Percentiles rank a stretch among this genome's conserved stretches.
Evolutionary conservation across 306 rosid genomes (phyloP).

Genomic region (Pachyrhizus erosus): DNA sequence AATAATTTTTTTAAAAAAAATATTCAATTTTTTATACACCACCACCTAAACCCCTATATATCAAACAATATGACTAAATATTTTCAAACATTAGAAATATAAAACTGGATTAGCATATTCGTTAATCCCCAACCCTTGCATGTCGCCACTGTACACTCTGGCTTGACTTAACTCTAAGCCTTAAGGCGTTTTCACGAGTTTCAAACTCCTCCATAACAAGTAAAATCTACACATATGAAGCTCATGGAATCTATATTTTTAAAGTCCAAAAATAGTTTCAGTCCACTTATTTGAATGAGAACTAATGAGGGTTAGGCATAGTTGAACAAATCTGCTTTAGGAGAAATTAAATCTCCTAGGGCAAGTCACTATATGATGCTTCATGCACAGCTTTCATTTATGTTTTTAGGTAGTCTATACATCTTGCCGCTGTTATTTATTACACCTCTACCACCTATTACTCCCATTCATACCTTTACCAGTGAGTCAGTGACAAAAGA

Average conservation of each 20-base stretch:
- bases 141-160: too few relatives aligned
- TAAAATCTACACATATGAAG: not conserved
- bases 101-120: too few relatives aligned
- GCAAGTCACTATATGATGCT: conserved; percentile 16
- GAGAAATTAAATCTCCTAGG: not conserved
- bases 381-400: conserved; percentile 5
- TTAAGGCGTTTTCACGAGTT: too few relatives aligned
- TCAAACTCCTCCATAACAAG: not conserved
- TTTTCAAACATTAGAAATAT: too few relatives aligned
- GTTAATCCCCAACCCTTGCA: too few relatives aligned
- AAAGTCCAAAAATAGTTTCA: not conserved
- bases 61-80: too few relatives aligned
- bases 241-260: not conserved
- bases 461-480: not conserved
- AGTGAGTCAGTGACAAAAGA: not conserved
- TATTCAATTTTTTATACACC: too few relatives aligned
- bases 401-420: not conserved
- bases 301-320: conserved; percentile 6
- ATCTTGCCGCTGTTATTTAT: conserved; percentile 17
- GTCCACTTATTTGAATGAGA: not conserved
- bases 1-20: too few relatives aligned
- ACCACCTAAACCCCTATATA: too few relatives aligned
- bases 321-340: not conserved
- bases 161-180: too few relatives aligned
- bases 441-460: not conserved